These are phyloP conservation scores for Pelargonium cotyledonis DNA, from an alignment of 441 rosid genomes.

Conservation along the genomic window DNA sequence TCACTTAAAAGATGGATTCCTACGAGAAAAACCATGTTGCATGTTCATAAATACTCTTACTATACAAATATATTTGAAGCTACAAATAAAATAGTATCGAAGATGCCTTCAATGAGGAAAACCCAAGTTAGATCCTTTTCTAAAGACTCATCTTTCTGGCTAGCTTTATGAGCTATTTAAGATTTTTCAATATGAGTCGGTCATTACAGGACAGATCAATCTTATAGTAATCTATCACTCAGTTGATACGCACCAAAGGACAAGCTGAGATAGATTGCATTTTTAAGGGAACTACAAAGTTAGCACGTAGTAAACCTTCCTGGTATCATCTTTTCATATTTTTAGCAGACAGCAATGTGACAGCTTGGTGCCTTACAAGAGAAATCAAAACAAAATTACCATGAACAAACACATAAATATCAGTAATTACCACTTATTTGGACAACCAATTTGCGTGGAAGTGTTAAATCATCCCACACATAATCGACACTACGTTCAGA, in stretches of 20 bases:
- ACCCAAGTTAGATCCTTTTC: neutral
- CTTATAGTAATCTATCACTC: neutral
- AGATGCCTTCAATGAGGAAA: neutral
- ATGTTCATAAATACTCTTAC: slow-evolving; percentile 9
- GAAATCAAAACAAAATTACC: slow-evolving; percentile 4
- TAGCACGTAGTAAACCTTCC: neutral
- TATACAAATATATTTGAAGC: neutral
- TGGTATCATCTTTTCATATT: neutral
- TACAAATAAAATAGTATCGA: neutral
- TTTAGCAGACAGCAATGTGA: neutral
- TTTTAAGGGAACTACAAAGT: neutral
- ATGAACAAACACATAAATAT: slow-evolving; percentile 15
- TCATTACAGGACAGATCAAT: neutral
- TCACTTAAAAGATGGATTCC: slow-evolving; percentile 66
- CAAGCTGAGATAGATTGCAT: neutral
- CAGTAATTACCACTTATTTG: slow-evolving; percentile 55
- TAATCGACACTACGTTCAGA: slow-evolving; percentile 59
- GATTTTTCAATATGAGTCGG: neutral
- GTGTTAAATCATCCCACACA: slow-evolving; percentile 92
- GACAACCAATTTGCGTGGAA: slow-evolving; percentile 80
- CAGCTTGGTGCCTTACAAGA: neutral
- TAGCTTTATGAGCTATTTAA: neutral
- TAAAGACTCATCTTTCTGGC: too few species aligned
- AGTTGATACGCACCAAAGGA: neutral
- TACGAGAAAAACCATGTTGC: slow-evolving; percentile 32